phyloP scores from a whole-genome alignment of 2,329 filamentous ascomycete species.

The Aspergillus puulaauensis region DNA sequence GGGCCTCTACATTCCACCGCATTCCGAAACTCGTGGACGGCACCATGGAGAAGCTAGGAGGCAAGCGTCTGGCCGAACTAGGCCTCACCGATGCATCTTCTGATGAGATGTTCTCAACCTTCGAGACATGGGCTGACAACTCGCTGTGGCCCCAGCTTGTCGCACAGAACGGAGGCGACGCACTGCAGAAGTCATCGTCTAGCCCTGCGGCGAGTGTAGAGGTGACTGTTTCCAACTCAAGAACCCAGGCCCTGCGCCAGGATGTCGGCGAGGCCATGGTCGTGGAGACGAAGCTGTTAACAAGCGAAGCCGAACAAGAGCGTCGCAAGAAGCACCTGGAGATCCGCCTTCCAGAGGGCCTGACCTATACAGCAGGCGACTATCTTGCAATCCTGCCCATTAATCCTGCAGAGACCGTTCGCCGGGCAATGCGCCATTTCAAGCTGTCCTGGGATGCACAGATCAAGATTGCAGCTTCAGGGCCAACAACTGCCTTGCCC shows the following conservation, averaged over 20 bases:
- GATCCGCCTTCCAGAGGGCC: constrained; percentile 64
- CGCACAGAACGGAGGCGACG: not conserved
- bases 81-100: constrained; percentile 57
- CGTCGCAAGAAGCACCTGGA: constrained; percentile 62
- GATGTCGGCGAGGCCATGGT: constrained; percentile 53
- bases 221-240: constrained; percentile 19
- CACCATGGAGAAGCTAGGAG: constrained; percentile 52
- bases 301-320: constrained; percentile 48
- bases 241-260: constrained; percentile 25
- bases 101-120: constrained; percentile 21
- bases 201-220: not conserved
- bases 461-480: constrained; percentile 56
- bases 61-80: constrained; percentile 47
- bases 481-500: constrained; percentile 44
- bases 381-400: constrained; percentile 73
- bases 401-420: constrained; percentile 63
- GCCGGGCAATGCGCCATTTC: constrained; percentile 63
- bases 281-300: constrained; percentile 53
- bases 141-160: constrained; percentile 3
- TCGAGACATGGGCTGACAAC: constrained; percentile 8
- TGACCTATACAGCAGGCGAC: constrained; percentile 71
- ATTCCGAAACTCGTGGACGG: constrained; percentile 64
- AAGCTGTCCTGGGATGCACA: constrained; percentile 63
- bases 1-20: constrained; percentile 62
- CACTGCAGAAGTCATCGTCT: not conserved